Conservation (phyloP, 345 rosid genomes). For the Ceriops decandra region DNA sequence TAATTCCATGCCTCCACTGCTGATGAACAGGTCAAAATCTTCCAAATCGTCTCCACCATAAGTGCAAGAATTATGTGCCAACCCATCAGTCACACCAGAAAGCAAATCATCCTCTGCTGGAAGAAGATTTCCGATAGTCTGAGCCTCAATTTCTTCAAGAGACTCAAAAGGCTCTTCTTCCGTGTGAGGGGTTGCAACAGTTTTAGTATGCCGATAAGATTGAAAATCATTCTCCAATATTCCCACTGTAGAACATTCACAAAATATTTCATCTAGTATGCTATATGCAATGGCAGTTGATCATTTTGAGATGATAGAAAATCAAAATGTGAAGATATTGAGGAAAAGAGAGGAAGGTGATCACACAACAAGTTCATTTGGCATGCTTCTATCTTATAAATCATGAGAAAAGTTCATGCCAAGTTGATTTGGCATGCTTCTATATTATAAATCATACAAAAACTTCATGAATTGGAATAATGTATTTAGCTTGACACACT, state of each 20-base stretch:
- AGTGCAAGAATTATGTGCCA: slow-evolving; percentile 30
- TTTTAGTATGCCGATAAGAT: slow-evolving; percentile 36
- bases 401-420: background rate
- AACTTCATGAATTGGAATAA: too few relatives aligned
- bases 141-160: slow-evolving; percentile 84
- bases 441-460: too few relatives aligned
- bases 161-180: slow-evolving; percentile 75
- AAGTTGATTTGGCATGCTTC: background rate
- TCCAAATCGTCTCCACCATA: slow-evolving; percentile 53
- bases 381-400: background rate
- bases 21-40: slow-evolving; percentile 84
- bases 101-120: slow-evolving; percentile 93
- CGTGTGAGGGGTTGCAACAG: slow-evolving; percentile 40
- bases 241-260: slow-evolving; percentile 44
- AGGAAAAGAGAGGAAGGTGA: background rate
- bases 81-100: slow-evolving; percentile 74
- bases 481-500: background rate
- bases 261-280: slow-evolving; percentile 4
- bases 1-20: slow-evolving; percentile 91
- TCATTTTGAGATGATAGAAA: background rate
- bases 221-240: slow-evolving; percentile 43
- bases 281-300: background rate
- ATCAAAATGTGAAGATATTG: background rate
- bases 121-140: slow-evolving; percentile 87
- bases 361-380: background rate